phyloP scores from a whole-genome alignment of 352 stramenopile genomes.

The Globisporangium abappressorium region DNA sequence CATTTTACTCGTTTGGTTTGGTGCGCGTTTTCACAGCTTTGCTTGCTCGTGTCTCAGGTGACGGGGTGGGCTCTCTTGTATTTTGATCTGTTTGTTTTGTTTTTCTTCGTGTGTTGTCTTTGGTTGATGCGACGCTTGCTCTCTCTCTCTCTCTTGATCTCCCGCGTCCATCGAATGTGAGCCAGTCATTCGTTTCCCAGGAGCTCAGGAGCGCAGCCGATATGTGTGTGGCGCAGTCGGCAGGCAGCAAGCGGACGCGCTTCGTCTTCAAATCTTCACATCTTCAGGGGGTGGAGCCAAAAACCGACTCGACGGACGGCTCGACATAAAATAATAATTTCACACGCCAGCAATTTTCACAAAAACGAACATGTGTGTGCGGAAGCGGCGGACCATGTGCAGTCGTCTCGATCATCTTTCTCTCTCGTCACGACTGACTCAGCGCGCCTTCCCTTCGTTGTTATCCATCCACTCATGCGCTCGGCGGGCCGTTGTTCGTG shows the following conservation, averaged over 20 bases:
- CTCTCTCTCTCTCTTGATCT: background rate
- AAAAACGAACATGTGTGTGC: background rate
- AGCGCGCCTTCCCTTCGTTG: background rate
- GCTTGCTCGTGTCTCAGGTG: background rate
- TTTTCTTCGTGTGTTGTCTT: background rate
- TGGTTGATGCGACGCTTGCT: background rate
- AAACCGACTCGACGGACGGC: background rate
- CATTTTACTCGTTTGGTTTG: background rate
- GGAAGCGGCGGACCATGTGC: background rate
- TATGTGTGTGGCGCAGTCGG: background rate
- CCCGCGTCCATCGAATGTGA: background rate
- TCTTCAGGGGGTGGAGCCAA: background rate
- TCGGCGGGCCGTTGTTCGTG: constrained; percentile 31
- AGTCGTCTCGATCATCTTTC: background rate
- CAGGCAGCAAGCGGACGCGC: background rate
- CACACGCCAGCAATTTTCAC: constrained; percentile 9
- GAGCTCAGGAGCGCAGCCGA: background rate
- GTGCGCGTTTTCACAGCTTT: background rate
- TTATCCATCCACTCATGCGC: constrained; percentile 22
- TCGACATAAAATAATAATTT: constrained; percentile 16
- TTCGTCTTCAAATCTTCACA: background rate
- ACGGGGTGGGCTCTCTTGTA: background rate
- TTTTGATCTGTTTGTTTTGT: background rate
- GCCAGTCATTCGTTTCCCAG: background rate
- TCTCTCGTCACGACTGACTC: background rate